phyloP scores from a whole-genome alignment of 805 yeast species.

The Limtongozyma cylindracea region DNA sequence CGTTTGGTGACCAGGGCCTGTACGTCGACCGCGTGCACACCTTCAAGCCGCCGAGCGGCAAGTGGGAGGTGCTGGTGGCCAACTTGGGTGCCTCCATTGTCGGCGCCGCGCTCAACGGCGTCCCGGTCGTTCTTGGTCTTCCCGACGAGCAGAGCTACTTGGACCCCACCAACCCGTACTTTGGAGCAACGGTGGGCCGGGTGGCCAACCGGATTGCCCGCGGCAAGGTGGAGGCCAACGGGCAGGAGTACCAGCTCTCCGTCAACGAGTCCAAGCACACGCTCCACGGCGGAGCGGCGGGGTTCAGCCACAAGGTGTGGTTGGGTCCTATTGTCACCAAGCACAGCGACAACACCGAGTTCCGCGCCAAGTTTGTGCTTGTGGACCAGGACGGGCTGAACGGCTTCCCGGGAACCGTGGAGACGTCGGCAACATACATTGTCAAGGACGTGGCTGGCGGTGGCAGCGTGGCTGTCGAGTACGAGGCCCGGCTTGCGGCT shows the following conservation, averaged over 20 bases:
- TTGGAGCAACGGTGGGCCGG: conserved; percentile 44
- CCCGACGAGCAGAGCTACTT: conserved; percentile 7
- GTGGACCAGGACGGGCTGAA: conserved; percentile 20
- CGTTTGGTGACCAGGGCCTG: conserved; percentile 3
- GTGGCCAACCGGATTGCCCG: conserved; percentile 30
- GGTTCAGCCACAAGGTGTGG: conserved; percentile 23
- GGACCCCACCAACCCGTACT: conserved; percentile 17
- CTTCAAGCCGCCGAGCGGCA: conserved; percentile 6
- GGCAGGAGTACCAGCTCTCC: conserved; percentile 13
- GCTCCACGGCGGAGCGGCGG: conserved; percentile 28
- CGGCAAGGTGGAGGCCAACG: conserved; percentile 16
- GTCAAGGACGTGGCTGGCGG: conserved; percentile 10
- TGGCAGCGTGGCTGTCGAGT: conserved; percentile 19
- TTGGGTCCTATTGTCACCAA: conserved; percentile 24
- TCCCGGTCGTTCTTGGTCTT: conserved; percentile 3
- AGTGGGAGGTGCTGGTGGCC: conserved; percentile 14
- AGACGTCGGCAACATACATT: conserved; percentile 19
- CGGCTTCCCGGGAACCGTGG: conserved; percentile 37
- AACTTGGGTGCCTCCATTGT: conserved; percentile 28
- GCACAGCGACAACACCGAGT: conserved; percentile 6
- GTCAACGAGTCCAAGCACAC: conserved; percentile 14
- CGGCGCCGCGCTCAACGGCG: conserved; percentile 11
- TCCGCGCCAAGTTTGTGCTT: conserved; percentile 11
- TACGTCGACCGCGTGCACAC: conserved; percentile 12
- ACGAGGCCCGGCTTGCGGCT: conserved; percentile 9